A percentile compares a stretch with the other conserved stretches of the same genome.
phyloP scores from a whole-genome alignment of 2,329 filamentous ascomycete species.

The Fusarium longipes region DNA sequence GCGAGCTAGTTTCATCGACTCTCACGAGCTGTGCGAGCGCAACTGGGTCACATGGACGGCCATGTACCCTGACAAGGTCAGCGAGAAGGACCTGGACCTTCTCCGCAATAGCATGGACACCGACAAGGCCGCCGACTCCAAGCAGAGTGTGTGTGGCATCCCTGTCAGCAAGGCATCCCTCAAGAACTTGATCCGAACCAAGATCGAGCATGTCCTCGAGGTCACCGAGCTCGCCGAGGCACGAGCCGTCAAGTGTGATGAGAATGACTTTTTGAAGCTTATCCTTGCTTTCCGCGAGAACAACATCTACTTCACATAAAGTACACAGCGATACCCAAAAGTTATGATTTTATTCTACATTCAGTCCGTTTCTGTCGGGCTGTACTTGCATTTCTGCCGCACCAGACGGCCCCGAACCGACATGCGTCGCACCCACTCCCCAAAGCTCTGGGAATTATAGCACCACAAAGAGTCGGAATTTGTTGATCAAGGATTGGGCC shows the following conservation, averaged over 20 bases:
- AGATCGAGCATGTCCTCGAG: constrained; percentile 16
- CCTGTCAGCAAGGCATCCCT: constrained; percentile 17
- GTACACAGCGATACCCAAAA: constrained; percentile 3
- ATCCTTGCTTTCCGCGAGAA: constrained; percentile 18
- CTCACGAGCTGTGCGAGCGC: constrained; percentile 80
- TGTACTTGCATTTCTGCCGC: neutral
- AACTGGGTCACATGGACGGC: constrained; percentile 94
- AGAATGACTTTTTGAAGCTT: constrained; percentile 18
- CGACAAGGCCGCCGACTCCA: constrained; percentile 9
- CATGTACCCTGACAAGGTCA: constrained; percentile 65
- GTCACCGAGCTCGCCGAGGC: constrained; percentile 12
- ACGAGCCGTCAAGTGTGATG: constrained; percentile 17
- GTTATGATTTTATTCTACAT: neutral
- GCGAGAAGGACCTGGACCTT: constrained; percentile 11
- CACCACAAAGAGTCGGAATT: neutral
- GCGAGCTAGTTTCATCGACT: constrained; percentile 82
- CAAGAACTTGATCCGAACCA: constrained; percentile 15
- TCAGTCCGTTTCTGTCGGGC: neutral
- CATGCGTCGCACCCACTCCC: neutral
- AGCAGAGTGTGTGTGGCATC: constrained; percentile 13
- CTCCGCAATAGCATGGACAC: constrained; percentile 14
- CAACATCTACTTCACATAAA: constrained; percentile 16
- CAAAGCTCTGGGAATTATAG: neutral
- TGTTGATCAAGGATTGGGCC: neutral
- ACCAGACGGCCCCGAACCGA: neutral